Evolutionary conservation across 1,139 yeast genomes (phyloP), one percentile per base, ranked within the genome.

Genomic region (Debaryomyces sp.): DNA sequence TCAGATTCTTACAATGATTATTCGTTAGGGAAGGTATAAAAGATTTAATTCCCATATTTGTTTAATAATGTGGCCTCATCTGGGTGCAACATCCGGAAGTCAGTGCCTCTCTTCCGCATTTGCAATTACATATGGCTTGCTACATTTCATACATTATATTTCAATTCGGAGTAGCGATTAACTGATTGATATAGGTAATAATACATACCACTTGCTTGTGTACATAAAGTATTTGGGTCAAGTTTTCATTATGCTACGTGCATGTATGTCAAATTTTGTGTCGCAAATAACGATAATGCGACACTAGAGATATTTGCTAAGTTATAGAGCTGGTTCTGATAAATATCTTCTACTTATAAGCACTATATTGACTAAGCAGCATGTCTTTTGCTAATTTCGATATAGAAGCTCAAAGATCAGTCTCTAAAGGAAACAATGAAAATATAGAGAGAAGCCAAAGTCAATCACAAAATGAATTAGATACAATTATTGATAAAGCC

Each of bases 381-480:
- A 84, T 84, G 89, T 84, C 89, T 3, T 83, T 84, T 69, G 83
- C 85, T 40, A 77, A 78, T 51, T 69, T 68, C 42, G 88, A 83
- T 61, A 54, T 80, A 12, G 88, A 83, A 60, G 81, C 87, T 2
- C 87, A 83, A 54, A 67, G 54, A 46, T 62, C 66, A 17, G 41
- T 56, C 6, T 44, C 51, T 4, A 52, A 53, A 29, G 44, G 23
- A 9, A 30, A 33, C 29, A 35, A 18, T 10, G 12, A 8, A 9
- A 21, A 21, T 34, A 13, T 34, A 17, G 35, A 30, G 24, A 23
- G 5, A 13, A 15, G n/a, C 15, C 48, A 46, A 30, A 35, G 34
- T 3, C 35, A 43, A 26, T 17, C 44, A 15, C 43, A 50, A 23
- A 61, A 58, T 41, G 75, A 71, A 42, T 56, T 75, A 43, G 78